Conservation (phyloP, 2,329 filamentous ascomycete species). For the Dactylella cylindrospora region DNA sequence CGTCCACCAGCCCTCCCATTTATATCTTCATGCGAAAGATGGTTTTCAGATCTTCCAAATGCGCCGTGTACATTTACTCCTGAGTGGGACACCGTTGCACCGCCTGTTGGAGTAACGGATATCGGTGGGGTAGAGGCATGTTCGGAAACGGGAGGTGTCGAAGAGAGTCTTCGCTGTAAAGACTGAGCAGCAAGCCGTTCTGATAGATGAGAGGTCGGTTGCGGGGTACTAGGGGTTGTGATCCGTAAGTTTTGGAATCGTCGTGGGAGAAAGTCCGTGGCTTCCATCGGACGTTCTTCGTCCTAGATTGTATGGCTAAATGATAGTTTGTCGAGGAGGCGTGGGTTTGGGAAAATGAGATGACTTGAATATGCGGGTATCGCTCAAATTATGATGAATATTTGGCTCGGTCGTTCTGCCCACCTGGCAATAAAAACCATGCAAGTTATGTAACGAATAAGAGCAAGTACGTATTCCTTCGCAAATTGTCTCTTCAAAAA, state of each 20-base stretch:
- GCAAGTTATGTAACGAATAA: constrained; percentile 7
- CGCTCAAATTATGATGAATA: background rate
- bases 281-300: constrained; percentile 43
- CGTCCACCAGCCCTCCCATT: constrained; percentile 36
- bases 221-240: constrained; percentile 23
- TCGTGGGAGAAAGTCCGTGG: constrained; percentile 32
- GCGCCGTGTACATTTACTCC: constrained; percentile 30
- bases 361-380: background rate
- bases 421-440: constrained; percentile 20
- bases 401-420: background rate
- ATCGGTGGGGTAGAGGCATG: constrained; percentile 41
- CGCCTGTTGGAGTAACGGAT: constrained; percentile 30
- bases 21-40: constrained; percentile 31
- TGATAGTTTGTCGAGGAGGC: background rate
- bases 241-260: constrained; percentile 37
- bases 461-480: constrained; percentile 14
- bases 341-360: background rate
- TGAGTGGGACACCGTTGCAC: constrained; percentile 33
- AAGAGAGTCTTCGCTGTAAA: constrained; percentile 36
- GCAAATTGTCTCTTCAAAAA: constrained; percentile 24
- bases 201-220: constrained; percentile 34
- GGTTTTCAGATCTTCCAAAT: constrained; percentile 14
- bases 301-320: constrained; percentile 14
- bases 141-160: constrained; percentile 41
- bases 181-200: constrained; percentile 40